These are phyloP conservation scores for Fusarium sp. DNA, from an alignment of 2,329 filamentous ascomycete species.

Conservation along the genomic window DNA sequence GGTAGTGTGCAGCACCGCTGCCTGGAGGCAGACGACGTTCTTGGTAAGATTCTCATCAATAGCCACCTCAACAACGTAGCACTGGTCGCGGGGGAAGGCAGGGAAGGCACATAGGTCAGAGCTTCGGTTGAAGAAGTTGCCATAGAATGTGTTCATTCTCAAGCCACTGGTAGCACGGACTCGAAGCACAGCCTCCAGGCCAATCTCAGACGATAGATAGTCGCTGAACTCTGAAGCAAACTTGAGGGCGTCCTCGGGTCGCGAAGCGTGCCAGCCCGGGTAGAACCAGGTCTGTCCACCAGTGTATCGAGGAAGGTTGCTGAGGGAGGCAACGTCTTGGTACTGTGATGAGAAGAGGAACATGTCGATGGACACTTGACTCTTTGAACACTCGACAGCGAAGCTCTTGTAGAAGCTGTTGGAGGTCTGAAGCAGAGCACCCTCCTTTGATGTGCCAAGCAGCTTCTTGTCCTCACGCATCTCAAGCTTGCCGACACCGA, in stretches of 20 bases:
- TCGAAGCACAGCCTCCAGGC: conserved; percentile 93
- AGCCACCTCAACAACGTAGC: conserved; percentile 97
- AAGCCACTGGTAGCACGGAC: conserved; percentile 95
- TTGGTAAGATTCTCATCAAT: conserved; percentile 96
- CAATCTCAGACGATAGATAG: conserved; percentile 96
- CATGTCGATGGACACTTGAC: conserved; percentile 98
- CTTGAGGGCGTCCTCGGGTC: conserved; percentile 96
- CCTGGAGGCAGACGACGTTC: conserved; percentile 91
- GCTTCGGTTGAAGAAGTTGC: conserved; percentile 99
- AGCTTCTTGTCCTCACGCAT: conserved; percentile 97
- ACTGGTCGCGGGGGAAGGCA: conserved; percentile 96
- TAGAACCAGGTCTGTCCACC: conserved; percentile 99
- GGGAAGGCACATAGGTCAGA: conserved; percentile 98
- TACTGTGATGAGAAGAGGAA: conserved; percentile 97
- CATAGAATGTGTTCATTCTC: conserved; percentile 98
- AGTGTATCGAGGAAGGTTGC: conserved; percentile 94
- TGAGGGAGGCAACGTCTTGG: conserved; percentile 95
- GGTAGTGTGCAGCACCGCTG: conserved; percentile 95
- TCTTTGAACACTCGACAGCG: conserved; percentile 98
- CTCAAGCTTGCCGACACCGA: conserved; percentile 90
- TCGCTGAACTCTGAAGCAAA: conserved; percentile 98
- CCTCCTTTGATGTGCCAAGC: conserved; percentile 93
- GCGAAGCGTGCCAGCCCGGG: conserved; percentile 94
- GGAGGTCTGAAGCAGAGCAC: conserved; percentile 85
- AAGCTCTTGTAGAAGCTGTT: conserved; percentile 99